phyloP scores from a whole-genome alignment of 1,284 basidiomycete genomes.

The Marasmius tenuissimus region DNA sequence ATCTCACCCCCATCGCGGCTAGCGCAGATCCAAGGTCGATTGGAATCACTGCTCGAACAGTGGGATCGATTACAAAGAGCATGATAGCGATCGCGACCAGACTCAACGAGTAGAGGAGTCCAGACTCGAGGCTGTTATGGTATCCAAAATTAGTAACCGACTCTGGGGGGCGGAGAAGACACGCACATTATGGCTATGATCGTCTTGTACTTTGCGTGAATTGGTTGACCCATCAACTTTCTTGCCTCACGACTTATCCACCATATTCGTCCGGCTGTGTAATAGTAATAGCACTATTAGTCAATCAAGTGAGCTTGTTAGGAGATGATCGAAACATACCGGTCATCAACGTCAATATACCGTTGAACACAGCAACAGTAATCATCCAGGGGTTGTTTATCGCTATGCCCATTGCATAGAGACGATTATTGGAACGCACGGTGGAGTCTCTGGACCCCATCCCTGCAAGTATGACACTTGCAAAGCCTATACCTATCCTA shows the following conservation, averaged over 20 bases:
- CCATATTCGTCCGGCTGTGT: background rate
- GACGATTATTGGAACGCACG: background rate
- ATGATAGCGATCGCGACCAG: background rate
- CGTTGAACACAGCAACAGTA: background rate
- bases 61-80: background rate
- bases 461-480: background rate
- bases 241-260: background rate
- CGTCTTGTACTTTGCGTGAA: background rate
- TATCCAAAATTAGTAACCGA: background rate
- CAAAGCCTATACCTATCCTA: background rate
- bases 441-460: background rate
- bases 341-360: background rate
- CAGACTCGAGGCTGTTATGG: background rate
- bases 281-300: background rate
- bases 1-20: background rate
- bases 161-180: background rate
- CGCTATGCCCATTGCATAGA: background rate
- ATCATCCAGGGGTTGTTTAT: background rate
- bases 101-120: background rate
- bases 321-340: background rate
- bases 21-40: background rate
- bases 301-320: background rate
- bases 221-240: background rate
- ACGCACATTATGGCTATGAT: background rate
- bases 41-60: background rate